Conservation (phyloP, 2,329 filamentous ascomycete genomes). For the Alternaria novae-zelandiae region DNA sequence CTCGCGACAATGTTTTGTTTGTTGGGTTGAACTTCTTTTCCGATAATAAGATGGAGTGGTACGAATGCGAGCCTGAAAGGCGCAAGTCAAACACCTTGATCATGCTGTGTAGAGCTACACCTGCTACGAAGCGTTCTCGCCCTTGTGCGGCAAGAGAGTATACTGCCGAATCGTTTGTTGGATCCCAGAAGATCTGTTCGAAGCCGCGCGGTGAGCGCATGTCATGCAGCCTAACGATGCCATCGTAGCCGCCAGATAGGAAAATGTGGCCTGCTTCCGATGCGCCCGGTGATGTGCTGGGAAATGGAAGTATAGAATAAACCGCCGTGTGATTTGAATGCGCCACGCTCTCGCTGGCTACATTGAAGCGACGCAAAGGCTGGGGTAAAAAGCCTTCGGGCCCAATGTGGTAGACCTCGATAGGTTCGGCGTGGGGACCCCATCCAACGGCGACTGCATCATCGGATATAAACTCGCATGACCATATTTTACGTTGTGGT, state of each 20-base stretch:
- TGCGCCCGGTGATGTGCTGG: slow-evolving; percentile 36
- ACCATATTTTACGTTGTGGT: slow-evolving; percentile 51
- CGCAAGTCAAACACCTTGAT: slow-evolving; percentile 70
- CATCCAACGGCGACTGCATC: slow-evolving; percentile 60
- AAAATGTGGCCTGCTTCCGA: slow-evolving; percentile 58
- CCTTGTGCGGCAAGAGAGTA: slow-evolving; percentile 65
- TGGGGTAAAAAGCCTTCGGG: slow-evolving; percentile 51
- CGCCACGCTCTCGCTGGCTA: slow-evolving; percentile 16
- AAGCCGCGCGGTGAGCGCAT: slow-evolving; percentile 59
- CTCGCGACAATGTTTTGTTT: not conserved
- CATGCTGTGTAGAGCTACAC: slow-evolving; percentile 62
- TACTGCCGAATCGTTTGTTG: slow-evolving; percentile 63
- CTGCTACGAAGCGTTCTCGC: slow-evolving; percentile 63
- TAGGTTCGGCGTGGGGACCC: slow-evolving; percentile 51
- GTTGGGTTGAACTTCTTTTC: not conserved
- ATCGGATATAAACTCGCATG: slow-evolving; percentile 60
- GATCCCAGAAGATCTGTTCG: slow-evolving; percentile 60
- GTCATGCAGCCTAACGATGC: slow-evolving; percentile 65
- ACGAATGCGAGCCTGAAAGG: slow-evolving; percentile 52
- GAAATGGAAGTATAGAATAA: slow-evolving; percentile 55
- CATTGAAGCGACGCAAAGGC: slow-evolving; percentile 49
- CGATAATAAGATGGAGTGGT: slow-evolving; percentile 41
- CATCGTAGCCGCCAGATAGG: slow-evolving; percentile 66
- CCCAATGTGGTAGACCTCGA: slow-evolving; percentile 59
- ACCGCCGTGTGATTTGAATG: slow-evolving; percentile 43